These are phyloP conservation scores for Babesia ovis DNA, from an alignment of 169 alveolate species.

Conservation along the genomic window DNA sequence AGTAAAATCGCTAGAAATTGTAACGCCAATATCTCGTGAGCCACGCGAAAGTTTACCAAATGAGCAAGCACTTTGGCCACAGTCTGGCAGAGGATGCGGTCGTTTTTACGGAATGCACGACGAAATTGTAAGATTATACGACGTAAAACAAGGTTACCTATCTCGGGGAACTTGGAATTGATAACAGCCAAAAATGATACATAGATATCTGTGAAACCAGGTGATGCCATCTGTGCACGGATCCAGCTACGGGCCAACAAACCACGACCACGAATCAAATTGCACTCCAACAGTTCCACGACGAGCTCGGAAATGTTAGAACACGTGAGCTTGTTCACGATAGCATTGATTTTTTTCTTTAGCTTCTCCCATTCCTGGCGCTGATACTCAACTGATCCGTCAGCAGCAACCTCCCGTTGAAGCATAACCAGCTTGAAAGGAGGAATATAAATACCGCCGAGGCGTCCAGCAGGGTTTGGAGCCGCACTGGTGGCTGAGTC, in stretches of 20 bases:
- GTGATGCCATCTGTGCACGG: conserved; percentile 98
- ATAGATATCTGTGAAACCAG: conserved; percentile 94
- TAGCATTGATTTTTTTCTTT: conserved; percentile 93
- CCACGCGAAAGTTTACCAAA: conserved; percentile 87
- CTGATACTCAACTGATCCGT: conserved; percentile 89
- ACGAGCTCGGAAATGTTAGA: conserved; percentile 83
- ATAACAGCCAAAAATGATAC: conserved; percentile 95
- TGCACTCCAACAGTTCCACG: conserved; percentile 94
- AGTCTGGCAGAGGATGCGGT: conserved; percentile 92
- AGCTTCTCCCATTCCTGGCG: conserved; percentile 97
- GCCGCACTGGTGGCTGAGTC: not conserved
- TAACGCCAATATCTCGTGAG: conserved; percentile 92
- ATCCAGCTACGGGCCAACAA: conserved; percentile 93
- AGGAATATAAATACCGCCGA: conserved; percentile 96
- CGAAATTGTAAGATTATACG: conserved; percentile 92
- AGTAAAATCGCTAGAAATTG: conserved; percentile 91
- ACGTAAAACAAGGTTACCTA: conserved; percentile 92
- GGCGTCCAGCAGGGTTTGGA: not conserved
- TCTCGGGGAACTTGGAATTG: conserved; percentile 97
- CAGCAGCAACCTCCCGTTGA: conserved; percentile 88
- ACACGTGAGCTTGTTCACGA: conserved; percentile 93
- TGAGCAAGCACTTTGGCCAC: conserved; percentile 96
- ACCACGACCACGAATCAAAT: conserved; percentile 97
- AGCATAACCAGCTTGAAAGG: conserved; percentile 93
- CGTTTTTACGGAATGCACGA: conserved; percentile 89